Conservation (phyloP, 2,329 filamentous ascomycete species). For the Cercospora sp. region DNA sequence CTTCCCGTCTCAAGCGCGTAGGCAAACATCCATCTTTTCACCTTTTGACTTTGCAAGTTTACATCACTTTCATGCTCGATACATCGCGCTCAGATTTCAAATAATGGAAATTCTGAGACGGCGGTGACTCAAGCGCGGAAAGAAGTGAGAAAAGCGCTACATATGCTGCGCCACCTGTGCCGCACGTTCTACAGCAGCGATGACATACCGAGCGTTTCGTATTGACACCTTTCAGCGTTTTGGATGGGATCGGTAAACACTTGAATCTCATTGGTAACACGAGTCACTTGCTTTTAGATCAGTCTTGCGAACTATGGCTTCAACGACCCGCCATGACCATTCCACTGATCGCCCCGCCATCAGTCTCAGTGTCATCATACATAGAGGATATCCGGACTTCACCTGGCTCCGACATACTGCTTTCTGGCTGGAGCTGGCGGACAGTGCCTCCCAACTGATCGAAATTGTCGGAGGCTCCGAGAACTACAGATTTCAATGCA, state of each 20-base stretch:
- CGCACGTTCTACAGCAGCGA: neutral
- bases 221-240: neutral
- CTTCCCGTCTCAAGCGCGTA: neutral
- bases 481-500: constrained; percentile 15
- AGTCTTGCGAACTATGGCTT: neutral
- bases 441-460: neutral
- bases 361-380: neutral
- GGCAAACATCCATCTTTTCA: neutral
- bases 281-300: neutral
- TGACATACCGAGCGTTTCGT: neutral
- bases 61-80: neutral
- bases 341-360: neutral
- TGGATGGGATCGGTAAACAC: neutral
- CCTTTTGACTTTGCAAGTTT: neutral
- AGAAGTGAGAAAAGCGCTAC: neutral
- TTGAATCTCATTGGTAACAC: neutral
- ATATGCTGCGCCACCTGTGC: neutral
- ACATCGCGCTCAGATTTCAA: neutral
- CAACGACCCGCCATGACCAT: neutral
- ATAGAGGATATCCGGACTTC: constrained; percentile 1
- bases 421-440: neutral
- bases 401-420: constrained; percentile 4
- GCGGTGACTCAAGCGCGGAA: neutral
- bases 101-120: neutral
- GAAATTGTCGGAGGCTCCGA: neutral